Evolutionary conservation across 2,329 filamentous ascomycete species (phyloP).

Genomic region (Fonsecaea multimorphosa): DNA sequence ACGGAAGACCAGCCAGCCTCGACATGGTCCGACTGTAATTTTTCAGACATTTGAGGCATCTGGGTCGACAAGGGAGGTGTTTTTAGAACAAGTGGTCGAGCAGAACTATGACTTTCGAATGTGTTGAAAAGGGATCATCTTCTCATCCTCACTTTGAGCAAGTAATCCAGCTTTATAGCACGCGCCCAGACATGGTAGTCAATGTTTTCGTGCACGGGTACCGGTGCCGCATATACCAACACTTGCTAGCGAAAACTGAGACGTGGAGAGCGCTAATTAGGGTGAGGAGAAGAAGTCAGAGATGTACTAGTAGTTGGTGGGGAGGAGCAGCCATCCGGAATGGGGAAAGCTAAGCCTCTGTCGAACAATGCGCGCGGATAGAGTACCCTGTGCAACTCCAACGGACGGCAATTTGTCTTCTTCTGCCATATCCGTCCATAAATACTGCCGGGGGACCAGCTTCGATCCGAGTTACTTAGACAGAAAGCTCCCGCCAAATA

Average conservation of each 20-base stretch:
- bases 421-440: background rate
- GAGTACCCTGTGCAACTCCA: background rate
- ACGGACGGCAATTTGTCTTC: background rate
- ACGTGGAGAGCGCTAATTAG: background rate
- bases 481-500: background rate
- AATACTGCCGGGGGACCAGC: background rate
- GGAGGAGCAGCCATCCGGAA: background rate
- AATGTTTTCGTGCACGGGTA: slow-evolving; percentile 6
- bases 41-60: slow-evolving; percentile 22
- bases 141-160: background rate
- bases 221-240: slow-evolving; percentile 8
- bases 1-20: slow-evolving; percentile 19
- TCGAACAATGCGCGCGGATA: background rate
- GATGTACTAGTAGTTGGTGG: too few relatives aligned
- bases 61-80: background rate
- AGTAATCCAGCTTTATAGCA: slow-evolving; percentile 16
- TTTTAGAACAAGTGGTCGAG: background rate
- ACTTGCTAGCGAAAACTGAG: background rate
- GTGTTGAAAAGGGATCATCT: background rate
- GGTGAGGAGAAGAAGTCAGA: background rate
- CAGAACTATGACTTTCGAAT: background rate
- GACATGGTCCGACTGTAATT: slow-evolving; percentile 18
- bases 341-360: background rate
- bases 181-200: background rate
- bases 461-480: background rate